Evolutionary conservation across 441 rosid genomes (phyloP).

Genomic region (Gossypium gossypioides): DNA sequence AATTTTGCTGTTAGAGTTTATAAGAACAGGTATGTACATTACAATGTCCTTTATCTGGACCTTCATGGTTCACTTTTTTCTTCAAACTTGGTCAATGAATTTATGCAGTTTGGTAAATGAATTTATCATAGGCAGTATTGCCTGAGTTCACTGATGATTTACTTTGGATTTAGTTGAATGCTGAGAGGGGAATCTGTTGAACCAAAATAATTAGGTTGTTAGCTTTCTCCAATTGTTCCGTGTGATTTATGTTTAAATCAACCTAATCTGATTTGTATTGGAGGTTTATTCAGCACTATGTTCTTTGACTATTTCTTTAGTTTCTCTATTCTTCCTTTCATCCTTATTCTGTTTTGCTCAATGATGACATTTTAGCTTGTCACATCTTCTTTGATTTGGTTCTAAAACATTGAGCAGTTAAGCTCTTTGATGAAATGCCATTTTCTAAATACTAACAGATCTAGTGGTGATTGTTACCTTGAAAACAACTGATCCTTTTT

Average conservation of each 20-base stretch:
- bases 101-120: conserved; percentile 3
- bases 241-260: background rate
- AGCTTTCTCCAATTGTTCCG: background rate
- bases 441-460: background rate
- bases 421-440: background rate
- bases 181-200: background rate
- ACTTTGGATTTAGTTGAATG: background rate
- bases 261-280: background rate
- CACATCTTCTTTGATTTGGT: background rate
- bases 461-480: background rate
- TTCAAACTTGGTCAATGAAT: background rate
- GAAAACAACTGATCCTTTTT: background rate
- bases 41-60: background rate
- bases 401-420: background rate
- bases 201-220: background rate
- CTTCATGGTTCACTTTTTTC: background rate
- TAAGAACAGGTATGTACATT: conserved; percentile 17
- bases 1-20: conserved; percentile 11
- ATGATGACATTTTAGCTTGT: background rate
- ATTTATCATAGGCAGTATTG: conserved; percentile 2
- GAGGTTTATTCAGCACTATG: background rate
- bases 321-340: background rate
- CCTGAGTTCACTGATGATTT: background rate
- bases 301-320: background rate
- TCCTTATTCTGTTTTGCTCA: background rate